Evolutionary conservation across 1,139 yeast genomes (phyloP).

Genomic region (Suhomyces wounanorum): DNA sequence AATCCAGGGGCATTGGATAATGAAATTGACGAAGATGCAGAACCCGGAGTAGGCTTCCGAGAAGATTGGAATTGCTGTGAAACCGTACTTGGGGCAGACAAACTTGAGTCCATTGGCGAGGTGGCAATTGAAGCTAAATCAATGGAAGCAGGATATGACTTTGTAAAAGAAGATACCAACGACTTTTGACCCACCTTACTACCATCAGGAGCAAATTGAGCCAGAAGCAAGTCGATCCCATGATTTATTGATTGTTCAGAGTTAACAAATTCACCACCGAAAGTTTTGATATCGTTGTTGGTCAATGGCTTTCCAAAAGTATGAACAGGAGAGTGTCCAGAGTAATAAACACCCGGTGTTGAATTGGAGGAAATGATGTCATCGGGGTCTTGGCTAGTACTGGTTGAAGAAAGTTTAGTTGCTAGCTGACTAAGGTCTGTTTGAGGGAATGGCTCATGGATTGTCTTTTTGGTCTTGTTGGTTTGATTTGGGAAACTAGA

Average conservation of each 20-base stretch:
- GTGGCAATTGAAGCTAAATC: constrained; percentile 36
- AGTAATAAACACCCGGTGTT: constrained; percentile 20
- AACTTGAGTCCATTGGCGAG: constrained; percentile 16
- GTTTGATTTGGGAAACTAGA: constrained; percentile 16
- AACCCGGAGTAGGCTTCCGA: constrained; percentile 3
- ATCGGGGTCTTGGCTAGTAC: constrained; percentile 12
- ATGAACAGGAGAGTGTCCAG: constrained; percentile 1
- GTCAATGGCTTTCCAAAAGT: constrained; percentile 6
- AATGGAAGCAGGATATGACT: constrained; percentile 42
- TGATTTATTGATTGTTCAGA: constrained; percentile 2
- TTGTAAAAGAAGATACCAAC: constrained; percentile 25
- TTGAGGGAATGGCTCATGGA: constrained; percentile 1
- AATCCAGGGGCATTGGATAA: constrained; percentile 18
- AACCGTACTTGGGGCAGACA: constrained; percentile 15
- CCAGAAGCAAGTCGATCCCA: constrained; percentile 32
- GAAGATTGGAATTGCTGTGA: constrained; percentile 5
- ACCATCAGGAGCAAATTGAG: constrained; percentile 22
- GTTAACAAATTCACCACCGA: constrained; percentile 12
- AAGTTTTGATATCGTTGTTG: constrained; percentile 13
- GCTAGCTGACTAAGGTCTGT: constrained; percentile 27
- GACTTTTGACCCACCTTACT: constrained; percentile 7
- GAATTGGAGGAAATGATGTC: constrained; percentile 19
- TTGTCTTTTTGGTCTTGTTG: neutral
- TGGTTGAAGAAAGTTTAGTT: constrained; percentile 21
- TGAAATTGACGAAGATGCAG: constrained; percentile 3